These are phyloP conservation scores for Cocos nucifera DNA, from an alignment of 176 grass and related monocot genomes.

Conservation along the genomic window DNA sequence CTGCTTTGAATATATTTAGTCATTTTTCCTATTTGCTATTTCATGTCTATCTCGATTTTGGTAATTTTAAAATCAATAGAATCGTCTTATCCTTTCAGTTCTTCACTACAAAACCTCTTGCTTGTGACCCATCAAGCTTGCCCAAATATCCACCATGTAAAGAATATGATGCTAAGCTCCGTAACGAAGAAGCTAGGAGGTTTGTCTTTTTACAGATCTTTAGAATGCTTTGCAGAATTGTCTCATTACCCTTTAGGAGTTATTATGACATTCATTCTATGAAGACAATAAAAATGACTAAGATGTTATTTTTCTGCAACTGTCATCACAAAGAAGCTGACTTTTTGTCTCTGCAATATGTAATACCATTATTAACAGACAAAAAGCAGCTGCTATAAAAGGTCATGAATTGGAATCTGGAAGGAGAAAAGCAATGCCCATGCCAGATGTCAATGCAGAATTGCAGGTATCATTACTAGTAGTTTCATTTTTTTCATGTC, in stretches of 20 bases:
- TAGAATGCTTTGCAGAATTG: neutral
- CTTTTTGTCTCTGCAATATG: neutral
- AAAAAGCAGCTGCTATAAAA: conserved; percentile 72
- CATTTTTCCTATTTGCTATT: neutral
- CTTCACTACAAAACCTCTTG: conserved; percentile 66
- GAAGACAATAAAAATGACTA: conserved; percentile 4
- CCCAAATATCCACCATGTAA: conserved; percentile 99
- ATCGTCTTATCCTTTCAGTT: conserved; percentile 26
- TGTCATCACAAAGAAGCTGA: neutral
- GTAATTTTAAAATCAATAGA: conserved; percentile 7
- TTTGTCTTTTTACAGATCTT: conserved; percentile 16
- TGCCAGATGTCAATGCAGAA: conserved; percentile 49
- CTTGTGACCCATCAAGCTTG: conserved; percentile 80
- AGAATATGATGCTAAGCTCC: conserved; percentile 93
- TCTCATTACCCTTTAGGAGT: neutral
- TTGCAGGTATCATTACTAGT: conserved; percentile 43
- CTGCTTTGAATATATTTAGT: neutral
- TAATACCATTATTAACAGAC: conserved; percentile 35
- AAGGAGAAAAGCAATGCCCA: conserved; percentile 64
- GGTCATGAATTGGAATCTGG: conserved; percentile 53
- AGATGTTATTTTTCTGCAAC: neutral
- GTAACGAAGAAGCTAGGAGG: conserved; percentile 93
- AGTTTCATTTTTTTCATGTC: conserved; percentile 1
- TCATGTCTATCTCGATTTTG: neutral
- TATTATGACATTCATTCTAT: neutral